Evolutionary conservation across 78 protist genomes (phyloP).

Genomic region (Cavenderia fasciculata): DNA sequence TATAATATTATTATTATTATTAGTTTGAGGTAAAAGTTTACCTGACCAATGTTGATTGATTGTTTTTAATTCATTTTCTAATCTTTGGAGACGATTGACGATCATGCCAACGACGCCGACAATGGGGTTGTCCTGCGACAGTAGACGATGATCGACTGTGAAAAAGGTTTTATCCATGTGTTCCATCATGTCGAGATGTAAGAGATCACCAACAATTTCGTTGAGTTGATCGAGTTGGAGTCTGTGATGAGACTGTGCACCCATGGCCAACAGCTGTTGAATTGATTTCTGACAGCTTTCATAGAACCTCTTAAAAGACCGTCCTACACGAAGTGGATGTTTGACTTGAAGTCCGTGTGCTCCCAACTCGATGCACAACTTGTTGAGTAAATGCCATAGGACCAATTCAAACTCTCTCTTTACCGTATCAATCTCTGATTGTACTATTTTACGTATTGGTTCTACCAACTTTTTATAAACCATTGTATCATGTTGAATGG

Average conservation of each 20-base stretch:
- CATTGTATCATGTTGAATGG: conserved; percentile 13
- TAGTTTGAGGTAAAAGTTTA: too few species aligned
- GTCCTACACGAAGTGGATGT: too few species aligned
- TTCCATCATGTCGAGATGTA: conserved; percentile 14
- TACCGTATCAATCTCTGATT: background rate
- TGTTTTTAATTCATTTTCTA: conserved; percentile 70
- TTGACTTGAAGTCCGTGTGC: too few species aligned
- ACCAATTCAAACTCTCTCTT: background rate
- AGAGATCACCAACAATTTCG: conserved; percentile 4
- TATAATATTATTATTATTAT: too few species aligned
- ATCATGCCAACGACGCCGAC: conserved; percentile 48
- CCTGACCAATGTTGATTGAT: conserved; percentile 37
- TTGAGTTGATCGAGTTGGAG: too few species aligned
- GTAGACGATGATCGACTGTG: conserved; percentile 12
- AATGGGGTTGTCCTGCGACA: conserved; percentile 15
- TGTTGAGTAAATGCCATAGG: background rate
- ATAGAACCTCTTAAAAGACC: too few species aligned
- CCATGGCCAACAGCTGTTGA: too few species aligned
- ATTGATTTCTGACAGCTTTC: too few species aligned
- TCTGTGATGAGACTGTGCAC: background rate
- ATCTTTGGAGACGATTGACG: conserved; percentile 50
- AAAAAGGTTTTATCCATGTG: conserved; percentile 14
- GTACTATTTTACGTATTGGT: background rate
- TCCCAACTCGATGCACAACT: background rate
- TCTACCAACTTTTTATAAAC: conserved; percentile 7